Evolutionary conservation across 306 rosid genomes (phyloP), one percentile per base, ranked within the genome.

Genomic region (Trifolium dubium): DNA sequence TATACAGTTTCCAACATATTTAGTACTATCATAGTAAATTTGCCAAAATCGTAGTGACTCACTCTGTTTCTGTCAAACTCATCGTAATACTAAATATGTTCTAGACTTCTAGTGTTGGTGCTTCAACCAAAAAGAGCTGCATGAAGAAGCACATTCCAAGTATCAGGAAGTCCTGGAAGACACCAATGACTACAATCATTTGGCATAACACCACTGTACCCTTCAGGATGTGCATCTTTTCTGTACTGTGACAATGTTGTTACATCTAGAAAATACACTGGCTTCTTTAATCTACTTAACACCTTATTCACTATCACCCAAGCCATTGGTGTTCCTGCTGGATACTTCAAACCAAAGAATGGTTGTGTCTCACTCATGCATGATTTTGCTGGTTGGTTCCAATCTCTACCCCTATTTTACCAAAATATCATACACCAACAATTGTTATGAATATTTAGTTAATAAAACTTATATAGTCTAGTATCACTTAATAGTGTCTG

Each of bases 171-270:
- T 0, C 99, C 99, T 0, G 99, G 99, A 51, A 94, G 96, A 61
- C 99, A 94, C 99, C 99, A 94, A 8, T 94, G 99, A 77, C 99
- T 94, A 67, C 99, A 94, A 72, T 94, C 99, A 1, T 76, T 86
- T 10, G 84, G 64, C 61, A 81, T 4, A 32, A 82, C 79, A 3
- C 95, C 92, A 69, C 97, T 88, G 5, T 87, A 94, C 0, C 78
- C 88, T 5, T 90, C 88, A 5, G 99, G 99, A 76, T 94, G 99
- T 10, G 87, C 97, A 23, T 94, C 99, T 77, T 92, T 94, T 4
- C 99, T 53, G 41, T 80, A 82, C 54, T 94, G 99, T 10, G 99
- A 94, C 1, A 92, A 78, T 0, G 77, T 70, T 2, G 99, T 92
- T 3, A 94, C 91, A 61, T 94, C 99, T 2, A 94, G 85, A 18